A percentile compares a stretch with the other conserved stretches of the same genome.
Conservation (phyloP, 768 basidiomycete species). For the Lentinula edodes region DNA sequence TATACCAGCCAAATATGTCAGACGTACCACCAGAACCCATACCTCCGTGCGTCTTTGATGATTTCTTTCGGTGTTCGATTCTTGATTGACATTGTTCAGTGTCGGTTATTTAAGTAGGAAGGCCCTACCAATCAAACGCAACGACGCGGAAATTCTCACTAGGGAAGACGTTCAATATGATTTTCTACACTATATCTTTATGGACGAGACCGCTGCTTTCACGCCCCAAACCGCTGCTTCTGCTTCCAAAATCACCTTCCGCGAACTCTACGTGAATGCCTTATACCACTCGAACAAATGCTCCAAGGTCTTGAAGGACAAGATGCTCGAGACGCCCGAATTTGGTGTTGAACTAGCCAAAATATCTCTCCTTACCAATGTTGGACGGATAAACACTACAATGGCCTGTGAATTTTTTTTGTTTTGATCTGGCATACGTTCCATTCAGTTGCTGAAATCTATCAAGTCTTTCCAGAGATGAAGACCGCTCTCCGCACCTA, state of each 20-base stretch:
- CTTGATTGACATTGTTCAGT: slow-evolving; percentile 21
- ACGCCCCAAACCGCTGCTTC: slow-evolving; percentile 53
- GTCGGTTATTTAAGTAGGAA: slow-evolving; percentile 56
- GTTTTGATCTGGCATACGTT: neutral
- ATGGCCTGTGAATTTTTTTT: slow-evolving; percentile 63
- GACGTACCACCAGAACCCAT: slow-evolving; percentile 35
- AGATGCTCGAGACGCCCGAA: slow-evolving; percentile 76
- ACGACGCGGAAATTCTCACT: slow-evolving; percentile 77
- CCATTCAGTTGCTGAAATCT: neutral
- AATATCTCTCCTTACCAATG: slow-evolving; percentile 80
- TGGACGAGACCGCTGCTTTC: slow-evolving; percentile 62
- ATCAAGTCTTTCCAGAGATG: slow-evolving; percentile 86
- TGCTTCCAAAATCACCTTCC: slow-evolving; percentile 57
- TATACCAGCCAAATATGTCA: neutral
- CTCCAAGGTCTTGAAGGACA: slow-evolving; percentile 84
- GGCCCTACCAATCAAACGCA: slow-evolving; percentile 75
- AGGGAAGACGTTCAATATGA: slow-evolving; percentile 86
- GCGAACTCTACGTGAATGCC: slow-evolving; percentile 79
- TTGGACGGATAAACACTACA: slow-evolving; percentile 89
- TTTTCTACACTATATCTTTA: slow-evolving; percentile 76
- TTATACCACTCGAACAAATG: slow-evolving; percentile 77
- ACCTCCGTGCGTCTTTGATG: slow-evolving; percentile 40
- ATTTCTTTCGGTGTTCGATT: slow-evolving; percentile 10
- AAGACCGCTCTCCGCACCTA: slow-evolving; percentile 86
- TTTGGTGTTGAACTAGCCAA: slow-evolving; percentile 80